These are phyloP conservation scores for Infundibulicybe gibba DNA, from an alignment of 768 basidiomycete genomes.

Conservation along the genomic window DNA sequence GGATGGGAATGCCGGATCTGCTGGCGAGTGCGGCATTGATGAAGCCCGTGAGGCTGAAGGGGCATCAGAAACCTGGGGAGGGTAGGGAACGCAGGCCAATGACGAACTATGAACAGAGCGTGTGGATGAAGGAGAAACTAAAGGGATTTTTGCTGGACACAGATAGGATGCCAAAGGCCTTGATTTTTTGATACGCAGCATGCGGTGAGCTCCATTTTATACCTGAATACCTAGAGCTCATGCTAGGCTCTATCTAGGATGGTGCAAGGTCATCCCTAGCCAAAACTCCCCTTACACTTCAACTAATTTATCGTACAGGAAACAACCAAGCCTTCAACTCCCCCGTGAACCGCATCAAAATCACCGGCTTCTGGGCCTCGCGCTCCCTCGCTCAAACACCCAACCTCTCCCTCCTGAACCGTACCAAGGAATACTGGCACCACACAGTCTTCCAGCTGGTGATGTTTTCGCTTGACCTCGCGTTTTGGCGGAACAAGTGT, in stretches of 20 bases:
- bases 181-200: conserved; percentile 73
- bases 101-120: conserved; percentile 67
- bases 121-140: conserved; percentile 63
- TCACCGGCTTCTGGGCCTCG: conserved; percentile 82
- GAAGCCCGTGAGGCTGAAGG: conserved; percentile 49
- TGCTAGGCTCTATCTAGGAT: too few species aligned
- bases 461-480: conserved; percentile 67
- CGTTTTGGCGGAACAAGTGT: conserved; percentile 61
- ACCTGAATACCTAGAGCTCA: too few species aligned
- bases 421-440: conserved; percentile 50
- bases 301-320: conserved; percentile 89
- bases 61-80: conserved; percentile 23
- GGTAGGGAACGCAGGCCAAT: conserved; percentile 28
- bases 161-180: conserved; percentile 73
- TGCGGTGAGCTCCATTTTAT: conserved; percentile 60
- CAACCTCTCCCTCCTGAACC: conserved; percentile 35
- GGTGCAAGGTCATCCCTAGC: conserved; percentile 50
- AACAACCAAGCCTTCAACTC: too few species aligned
- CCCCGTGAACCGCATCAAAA: too few species aligned
- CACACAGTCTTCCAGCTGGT: conserved; percentile 61
- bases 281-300: too few species aligned
- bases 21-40: conserved; percentile 73
- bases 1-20: conserved; percentile 66
- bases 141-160: conserved; percentile 69
- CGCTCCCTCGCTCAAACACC: conserved; percentile 48